Evolutionary conservation across 768 basidiomycete species (phyloP).

Genomic region (Hemileccinum rubropunctum): DNA sequence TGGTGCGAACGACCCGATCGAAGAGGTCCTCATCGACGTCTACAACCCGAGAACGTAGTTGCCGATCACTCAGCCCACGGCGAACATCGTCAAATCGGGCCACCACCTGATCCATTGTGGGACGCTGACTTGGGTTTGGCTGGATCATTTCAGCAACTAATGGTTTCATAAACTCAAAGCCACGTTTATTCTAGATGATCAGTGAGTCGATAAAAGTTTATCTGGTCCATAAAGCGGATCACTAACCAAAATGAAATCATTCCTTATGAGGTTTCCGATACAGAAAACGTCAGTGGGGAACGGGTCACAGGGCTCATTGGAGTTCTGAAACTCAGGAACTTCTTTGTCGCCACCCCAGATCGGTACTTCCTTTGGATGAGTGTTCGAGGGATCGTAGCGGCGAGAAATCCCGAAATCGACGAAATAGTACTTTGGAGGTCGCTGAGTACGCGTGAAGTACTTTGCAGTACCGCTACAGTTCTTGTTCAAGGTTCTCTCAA

Average conservation of each 20-base stretch:
- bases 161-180: conserved; percentile 32
- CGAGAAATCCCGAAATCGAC: conserved; percentile 37
- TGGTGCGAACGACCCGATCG: too few relatives aligned
- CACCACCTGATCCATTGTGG: too few relatives aligned
- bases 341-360: too few relatives aligned
- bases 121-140: too few relatives aligned
- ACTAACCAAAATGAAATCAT: too few relatives aligned
- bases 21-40: too few relatives aligned
- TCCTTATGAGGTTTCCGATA: conserved; percentile 37
- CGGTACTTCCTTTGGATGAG: conserved; percentile 14
- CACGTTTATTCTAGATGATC: background rate
- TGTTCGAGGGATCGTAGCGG: conserved; percentile 35
- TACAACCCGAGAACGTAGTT: too few relatives aligned
- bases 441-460: conserved; percentile 29
- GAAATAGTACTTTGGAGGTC: conserved; percentile 18
- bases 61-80: too few relatives aligned
- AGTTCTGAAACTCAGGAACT: too few relatives aligned
- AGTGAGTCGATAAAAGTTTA: background rate
- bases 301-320: too few relatives aligned
- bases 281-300: conserved; percentile 46
- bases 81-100: too few relatives aligned
- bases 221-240: conserved; percentile 22
- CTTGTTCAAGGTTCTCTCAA: conserved; percentile 4
- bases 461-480: conserved; percentile 22
- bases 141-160: conserved; percentile 36